Evolutionary conservation across 2,329 filamentous ascomycete species (phyloP).

Genomic region (Verticillium klebahnii): DNA sequence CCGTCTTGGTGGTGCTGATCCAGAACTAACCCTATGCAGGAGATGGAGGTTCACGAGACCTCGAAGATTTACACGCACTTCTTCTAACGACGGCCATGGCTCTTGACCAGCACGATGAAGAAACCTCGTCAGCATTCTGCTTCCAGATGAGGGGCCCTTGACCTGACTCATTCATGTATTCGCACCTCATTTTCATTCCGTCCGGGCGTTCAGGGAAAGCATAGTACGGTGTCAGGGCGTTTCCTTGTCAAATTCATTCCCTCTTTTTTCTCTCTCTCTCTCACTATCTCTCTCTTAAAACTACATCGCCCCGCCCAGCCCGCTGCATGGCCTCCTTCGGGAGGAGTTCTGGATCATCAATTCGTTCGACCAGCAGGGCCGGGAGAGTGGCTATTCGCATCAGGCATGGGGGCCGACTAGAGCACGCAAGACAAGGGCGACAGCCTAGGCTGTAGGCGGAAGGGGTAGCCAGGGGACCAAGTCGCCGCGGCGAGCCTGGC

Average conservation of each 20-base stretch:
- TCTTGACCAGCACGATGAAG: slow-evolving; percentile 14
- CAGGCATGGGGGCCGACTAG: background rate
- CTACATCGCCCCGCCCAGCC: slow-evolving; percentile 6
- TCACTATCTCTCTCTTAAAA: no score
- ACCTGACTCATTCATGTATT: slow-evolving; percentile 45
- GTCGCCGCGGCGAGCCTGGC: slow-evolving; percentile 2
- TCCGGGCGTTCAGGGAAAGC: slow-evolving; percentile 45
- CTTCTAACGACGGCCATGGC: slow-evolving; percentile 65
- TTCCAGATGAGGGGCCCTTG: slow-evolving; percentile 17
- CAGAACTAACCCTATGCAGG: slow-evolving; percentile 54
- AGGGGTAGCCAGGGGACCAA: background rate
- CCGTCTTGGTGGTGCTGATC: no score
- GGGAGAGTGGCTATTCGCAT: background rate
- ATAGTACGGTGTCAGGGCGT: slow-evolving; percentile 57
- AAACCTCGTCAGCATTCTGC: slow-evolving; percentile 21
- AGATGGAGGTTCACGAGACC: slow-evolving; percentile 99
- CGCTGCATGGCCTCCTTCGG: background rate
- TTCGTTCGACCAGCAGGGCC: background rate
- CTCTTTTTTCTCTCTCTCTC: slow-evolving; percentile 14
- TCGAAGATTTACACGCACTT: slow-evolving; percentile 99
- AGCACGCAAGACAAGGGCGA: background rate
- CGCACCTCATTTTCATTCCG: slow-evolving; percentile 41
- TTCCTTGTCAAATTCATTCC: slow-evolving; percentile 29
- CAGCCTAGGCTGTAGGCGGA: background rate
- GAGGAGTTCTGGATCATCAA: slow-evolving; percentile 8